Conservation (phyloP, 345 rosid species). For the Eucalyptus cloeziana region DNA sequence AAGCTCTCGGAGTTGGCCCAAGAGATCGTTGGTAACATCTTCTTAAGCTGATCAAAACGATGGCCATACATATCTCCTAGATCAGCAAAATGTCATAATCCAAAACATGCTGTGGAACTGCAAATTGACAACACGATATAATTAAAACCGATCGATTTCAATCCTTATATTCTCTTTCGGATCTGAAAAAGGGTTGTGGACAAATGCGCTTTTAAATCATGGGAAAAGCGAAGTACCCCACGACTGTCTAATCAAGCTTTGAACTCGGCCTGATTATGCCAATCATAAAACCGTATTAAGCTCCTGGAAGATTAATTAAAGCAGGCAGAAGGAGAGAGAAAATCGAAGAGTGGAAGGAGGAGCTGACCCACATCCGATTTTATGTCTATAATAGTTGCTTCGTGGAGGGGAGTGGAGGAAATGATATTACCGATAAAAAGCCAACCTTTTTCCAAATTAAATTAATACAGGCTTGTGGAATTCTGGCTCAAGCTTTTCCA, state of each 20-base stretch:
- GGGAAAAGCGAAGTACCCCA: conserved; percentile 21
- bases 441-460: neutral
- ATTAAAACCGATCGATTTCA: neutral
- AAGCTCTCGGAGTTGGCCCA: neutral
- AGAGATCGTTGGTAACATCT: neutral
- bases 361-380: conserved; percentile 22
- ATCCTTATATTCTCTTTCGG: neutral
- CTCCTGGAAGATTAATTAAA: neutral
- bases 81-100: neutral
- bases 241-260: conserved; percentile 28
- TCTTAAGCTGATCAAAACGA: neutral
- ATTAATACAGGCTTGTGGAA: neutral
- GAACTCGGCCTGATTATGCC: neutral
- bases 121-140: neutral
- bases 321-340: neutral
- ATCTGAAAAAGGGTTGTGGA: neutral
- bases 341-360: neutral
- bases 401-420: neutral
- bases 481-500: neutral
- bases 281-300: neutral
- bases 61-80: neutral
- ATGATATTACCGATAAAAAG: neutral
- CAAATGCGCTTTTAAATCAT: conserved; percentile 19
- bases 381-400: neutral
- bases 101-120: neutral